Evolutionary conservation across 164 flowering plant species (phyloP).

Genomic region (grape (Vitis vinifera)): ASM3070453v1 NC_081817.1:27845001-27845500

Average conservation of each 20-base stretch:
- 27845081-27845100: constrained; percentile 71
- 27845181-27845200: constrained; percentile 73
- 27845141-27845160: not conserved
- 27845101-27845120: constrained; percentile 10
- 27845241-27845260: constrained; percentile 75
- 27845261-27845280: constrained; percentile 47
- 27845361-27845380: too few species aligned
- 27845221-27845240: constrained; percentile 53
- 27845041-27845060: constrained; percentile 76
- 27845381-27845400: too few species aligned
- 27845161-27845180: constrained; percentile 30
- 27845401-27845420: too few species aligned
- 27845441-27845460: too few species aligned
- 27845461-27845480: too few species aligned
- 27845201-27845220: constrained; percentile 77
- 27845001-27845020: constrained; percentile 56
- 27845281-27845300: not conserved
- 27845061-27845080: constrained; percentile 53
- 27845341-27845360: too few species aligned
- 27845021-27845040: constrained; percentile 74
- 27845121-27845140: not conserved
- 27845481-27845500: too few species aligned
- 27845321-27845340: too few species aligned
- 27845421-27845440: too few species aligned
- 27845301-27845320: not conserved